phyloP scores from a whole-genome alignment of 257 asterid genomes.

The Cruciata laevipes region DNA sequence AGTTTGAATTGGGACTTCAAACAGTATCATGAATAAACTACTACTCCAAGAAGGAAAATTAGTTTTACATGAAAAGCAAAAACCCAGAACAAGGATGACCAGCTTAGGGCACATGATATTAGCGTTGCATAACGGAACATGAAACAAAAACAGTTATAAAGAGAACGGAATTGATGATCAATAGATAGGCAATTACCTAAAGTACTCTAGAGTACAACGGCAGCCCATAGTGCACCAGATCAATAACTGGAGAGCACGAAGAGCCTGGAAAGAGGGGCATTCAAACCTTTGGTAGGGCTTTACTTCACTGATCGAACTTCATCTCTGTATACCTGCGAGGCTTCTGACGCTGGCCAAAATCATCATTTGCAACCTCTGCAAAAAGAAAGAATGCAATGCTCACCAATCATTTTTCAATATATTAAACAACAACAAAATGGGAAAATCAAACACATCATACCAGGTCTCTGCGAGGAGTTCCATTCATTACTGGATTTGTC shows the following conservation, averaged over 20 bases:
- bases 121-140: not conserved
- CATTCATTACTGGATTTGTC: conserved; percentile 45
- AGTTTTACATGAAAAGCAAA: too few relatives aligned
- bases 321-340: conserved; percentile 94
- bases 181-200: conserved; percentile 36
- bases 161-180: not conserved
- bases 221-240: conserved; percentile 75
- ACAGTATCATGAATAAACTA: too few relatives aligned
- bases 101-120: not conserved
- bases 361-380: conserved; percentile 59
- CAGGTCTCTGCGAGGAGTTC: conserved; percentile 68
- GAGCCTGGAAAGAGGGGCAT: conserved; percentile 46
- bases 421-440: not conserved
- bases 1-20: not conserved
- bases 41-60: not conserved
- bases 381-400: not conserved
- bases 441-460: conserved; percentile 29
- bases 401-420: not conserved
- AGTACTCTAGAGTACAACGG: conserved; percentile 47
- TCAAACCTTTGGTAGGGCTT: conserved; percentile 2
- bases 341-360: conserved; percentile 77
- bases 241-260: conserved; percentile 50
- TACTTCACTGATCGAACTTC: conserved; percentile 77
- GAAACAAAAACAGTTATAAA: not conserved
- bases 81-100: not conserved